These are phyloP conservation scores for Dissophora ornata DNA, from an alignment of 192 early-diverging fungal genomes.

Conservation along the genomic window DNA sequence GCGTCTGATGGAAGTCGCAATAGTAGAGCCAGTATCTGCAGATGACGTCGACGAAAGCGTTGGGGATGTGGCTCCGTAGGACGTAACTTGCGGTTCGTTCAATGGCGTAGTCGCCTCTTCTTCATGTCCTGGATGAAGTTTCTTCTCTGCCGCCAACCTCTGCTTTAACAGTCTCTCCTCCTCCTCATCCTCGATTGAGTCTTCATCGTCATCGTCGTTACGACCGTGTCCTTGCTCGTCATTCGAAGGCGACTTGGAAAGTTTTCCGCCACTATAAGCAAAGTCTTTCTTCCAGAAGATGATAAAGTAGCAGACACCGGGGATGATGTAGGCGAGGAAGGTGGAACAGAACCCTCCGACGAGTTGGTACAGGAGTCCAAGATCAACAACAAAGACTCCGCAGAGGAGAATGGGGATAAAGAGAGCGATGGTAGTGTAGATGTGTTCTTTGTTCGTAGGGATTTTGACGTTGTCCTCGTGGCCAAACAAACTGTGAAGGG, in stretches of 20 bases:
- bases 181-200: slow-evolving; percentile 18
- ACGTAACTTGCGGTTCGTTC: not conserved
- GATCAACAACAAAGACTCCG: slow-evolving; percentile 50
- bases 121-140: not conserved
- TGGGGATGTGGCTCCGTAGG: slow-evolving; percentile 1
- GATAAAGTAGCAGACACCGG: slow-evolving; percentile 54
- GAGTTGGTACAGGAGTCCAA: slow-evolving; percentile 62
- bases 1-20: no score
- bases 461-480: slow-evolving; percentile 42
- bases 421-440: slow-evolving; percentile 54
- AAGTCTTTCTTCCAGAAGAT: slow-evolving; percentile 49
- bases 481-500: slow-evolving; percentile 59
- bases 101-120: slow-evolving; percentile 1
- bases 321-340: slow-evolving; percentile 62
- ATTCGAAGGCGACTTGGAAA: not conserved
- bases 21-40: no score
- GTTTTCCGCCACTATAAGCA: not conserved
- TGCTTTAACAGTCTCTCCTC: slow-evolving; percentile 12
- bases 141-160: not conserved
- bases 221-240: slow-evolving; percentile 11
- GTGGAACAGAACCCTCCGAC: slow-evolving; percentile 63
- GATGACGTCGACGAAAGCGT: slow-evolving; percentile 4
- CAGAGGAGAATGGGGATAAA: slow-evolving; percentile 49
- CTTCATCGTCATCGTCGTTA: slow-evolving; percentile 19
- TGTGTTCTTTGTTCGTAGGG: slow-evolving; percentile 53